These are phyloP conservation scores for Chytridium lagenaria DNA, from an alignment of 371 early-diverging fungal genomes.

Conservation along the genomic window DNA sequence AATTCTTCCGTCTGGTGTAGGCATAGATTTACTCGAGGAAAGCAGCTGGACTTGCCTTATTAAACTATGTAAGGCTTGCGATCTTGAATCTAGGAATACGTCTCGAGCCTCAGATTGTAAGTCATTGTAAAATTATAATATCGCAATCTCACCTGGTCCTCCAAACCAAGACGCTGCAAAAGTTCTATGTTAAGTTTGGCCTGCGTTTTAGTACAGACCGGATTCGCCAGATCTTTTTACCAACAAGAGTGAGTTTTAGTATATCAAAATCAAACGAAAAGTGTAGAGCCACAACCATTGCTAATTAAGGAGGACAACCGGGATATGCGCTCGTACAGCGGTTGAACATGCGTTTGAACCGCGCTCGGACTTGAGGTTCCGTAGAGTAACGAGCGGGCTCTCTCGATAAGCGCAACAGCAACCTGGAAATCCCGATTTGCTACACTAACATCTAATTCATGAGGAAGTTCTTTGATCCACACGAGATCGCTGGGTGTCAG, in stretches of 20 bases:
- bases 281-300: constrained; percentile 36
- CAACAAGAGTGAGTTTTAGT: too few relatives aligned
- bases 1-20: too few relatives aligned
- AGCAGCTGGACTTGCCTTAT: constrained; percentile 55
- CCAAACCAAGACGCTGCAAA: constrained; percentile 78
- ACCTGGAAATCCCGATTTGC: constrained; percentile 85
- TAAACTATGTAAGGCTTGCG: constrained; percentile 78
- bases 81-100: constrained; percentile 76
- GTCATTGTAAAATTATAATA: constrained; percentile 23
- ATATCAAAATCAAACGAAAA: constrained; percentile 43
- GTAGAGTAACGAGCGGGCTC: constrained; percentile 39
- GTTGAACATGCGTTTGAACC: not conserved
- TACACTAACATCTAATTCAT: constrained; percentile 87
- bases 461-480: constrained; percentile 78
- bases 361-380: not conserved
- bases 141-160: constrained; percentile 63
- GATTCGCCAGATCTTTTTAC: constrained; percentile 80
- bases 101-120: constrained; percentile 83
- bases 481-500: not conserved
- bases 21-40: too few relatives aligned
- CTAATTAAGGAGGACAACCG: not conserved
- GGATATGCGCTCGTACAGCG: constrained; percentile 9
- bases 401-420: constrained; percentile 76
- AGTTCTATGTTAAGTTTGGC: constrained; percentile 81
- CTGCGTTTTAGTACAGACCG: constrained; percentile 78